phyloP scores from a whole-genome alignment of 2,329 filamentous ascomycete species.

The Xylariaceae sp. region DNA sequence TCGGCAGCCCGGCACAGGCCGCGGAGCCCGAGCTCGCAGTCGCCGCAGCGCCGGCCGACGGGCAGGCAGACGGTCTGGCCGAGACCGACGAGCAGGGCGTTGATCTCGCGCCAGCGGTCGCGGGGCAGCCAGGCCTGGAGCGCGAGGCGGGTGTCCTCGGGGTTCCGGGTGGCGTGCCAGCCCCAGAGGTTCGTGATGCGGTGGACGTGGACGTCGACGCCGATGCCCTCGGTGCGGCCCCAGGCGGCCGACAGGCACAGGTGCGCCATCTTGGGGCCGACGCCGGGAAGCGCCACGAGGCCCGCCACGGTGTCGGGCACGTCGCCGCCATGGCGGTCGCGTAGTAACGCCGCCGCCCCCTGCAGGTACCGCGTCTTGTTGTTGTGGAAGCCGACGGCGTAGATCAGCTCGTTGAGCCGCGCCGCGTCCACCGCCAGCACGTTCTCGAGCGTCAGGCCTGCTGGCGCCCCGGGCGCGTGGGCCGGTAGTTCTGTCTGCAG shows the following conservation, averaged over 20 bases:
- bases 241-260: constrained; percentile 78
- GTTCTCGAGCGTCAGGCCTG: constrained; percentile 72
- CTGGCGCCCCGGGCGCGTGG: constrained; percentile 45
- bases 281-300: constrained; percentile 77
- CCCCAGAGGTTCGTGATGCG: constrained; percentile 94
- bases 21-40: constrained; percentile 76
- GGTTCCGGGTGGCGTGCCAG: constrained; percentile 80
- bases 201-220: constrained; percentile 93
- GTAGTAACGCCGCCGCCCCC: constrained; percentile 70
- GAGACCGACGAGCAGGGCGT: constrained; percentile 83
- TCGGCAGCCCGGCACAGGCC: constrained; percentile 78
- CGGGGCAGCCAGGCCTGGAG: constrained; percentile 82
- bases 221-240: constrained; percentile 72
- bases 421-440: constrained; percentile 72
- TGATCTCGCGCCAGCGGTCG: constrained; percentile 91
- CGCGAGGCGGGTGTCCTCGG: constrained; percentile 77
- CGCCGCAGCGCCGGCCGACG: constrained; percentile 77
- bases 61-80: constrained; percentile 87
- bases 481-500: constrained; percentile 74
- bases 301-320: constrained; percentile 80
- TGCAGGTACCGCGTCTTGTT: constrained; percentile 89
- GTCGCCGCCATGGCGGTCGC: constrained; percentile 71
- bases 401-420: constrained; percentile 72
- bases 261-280: constrained; percentile 94
- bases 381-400: constrained; percentile 90